Percentiles rank a stretch among this genome's conserved stretches.
Conservation (phyloP, 2,329 filamentous ascomycete species). For the Decorospora gaudefroyi region DNA sequence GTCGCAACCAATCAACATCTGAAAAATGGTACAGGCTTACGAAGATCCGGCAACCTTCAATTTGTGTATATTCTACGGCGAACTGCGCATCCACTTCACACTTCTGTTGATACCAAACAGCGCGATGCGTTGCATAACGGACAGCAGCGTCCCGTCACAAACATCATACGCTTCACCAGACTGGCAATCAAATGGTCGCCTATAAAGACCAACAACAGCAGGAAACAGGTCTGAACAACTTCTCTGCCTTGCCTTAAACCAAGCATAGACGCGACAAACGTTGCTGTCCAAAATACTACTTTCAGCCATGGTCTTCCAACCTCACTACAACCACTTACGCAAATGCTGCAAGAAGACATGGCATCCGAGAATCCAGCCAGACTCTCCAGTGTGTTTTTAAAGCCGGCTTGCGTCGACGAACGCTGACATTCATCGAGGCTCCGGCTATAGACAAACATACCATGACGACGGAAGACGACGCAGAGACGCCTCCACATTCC, state of each 20-base stretch:
- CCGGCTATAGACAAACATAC: no score
- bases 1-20: no score
- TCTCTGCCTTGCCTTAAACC: no score
- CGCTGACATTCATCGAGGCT: no score
- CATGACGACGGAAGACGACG: no score
- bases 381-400: background rate
- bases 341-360: background rate
- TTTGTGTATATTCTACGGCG: background rate
- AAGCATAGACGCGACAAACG: no score
- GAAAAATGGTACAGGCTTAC: no score
- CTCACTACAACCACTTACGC: background rate
- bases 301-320: constrained; percentile 1
- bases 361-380: background rate
- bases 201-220: background rate
- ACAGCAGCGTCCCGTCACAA: constrained; percentile 6
- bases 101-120: background rate
- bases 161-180: constrained; percentile 1
- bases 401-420: no score
- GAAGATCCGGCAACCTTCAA: background rate
- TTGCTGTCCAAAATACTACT: no score
- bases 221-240: no score
- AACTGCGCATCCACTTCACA: background rate
- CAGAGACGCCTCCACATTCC: no score
- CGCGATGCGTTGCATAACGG: background rate
- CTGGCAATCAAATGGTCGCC: background rate